Evolutionary conservation across 495 filamentous ascomycete genomes (phyloP).

Genomic region (Aspergillus sclerotiicarbonarius): DNA sequence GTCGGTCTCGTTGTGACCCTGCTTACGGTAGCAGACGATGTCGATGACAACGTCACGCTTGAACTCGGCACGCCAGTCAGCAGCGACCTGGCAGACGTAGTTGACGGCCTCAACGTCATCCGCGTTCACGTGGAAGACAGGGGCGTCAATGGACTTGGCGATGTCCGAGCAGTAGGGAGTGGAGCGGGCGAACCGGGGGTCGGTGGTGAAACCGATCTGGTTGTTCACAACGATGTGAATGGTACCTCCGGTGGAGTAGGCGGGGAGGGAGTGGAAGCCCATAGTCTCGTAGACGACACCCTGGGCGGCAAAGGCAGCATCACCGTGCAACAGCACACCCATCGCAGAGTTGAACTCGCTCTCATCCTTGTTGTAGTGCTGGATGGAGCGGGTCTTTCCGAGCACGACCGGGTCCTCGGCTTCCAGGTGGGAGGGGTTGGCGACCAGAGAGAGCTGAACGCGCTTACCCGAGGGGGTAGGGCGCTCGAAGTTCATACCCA

Average conservation of each 20-base stretch:
- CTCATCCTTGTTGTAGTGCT: conserved; percentile 99
- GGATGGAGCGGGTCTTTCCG: conserved; percentile 94
- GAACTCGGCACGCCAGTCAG: conserved; percentile 97
- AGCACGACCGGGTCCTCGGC: conserved; percentile 97
- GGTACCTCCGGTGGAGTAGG: conserved; percentile 95
- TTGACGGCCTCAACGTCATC: conserved; percentile 98
- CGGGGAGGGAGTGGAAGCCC: conserved; percentile 92
- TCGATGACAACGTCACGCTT: conserved; percentile 97
- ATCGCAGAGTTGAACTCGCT: conserved; percentile 82
- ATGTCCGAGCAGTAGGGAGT: conserved; percentile 99
- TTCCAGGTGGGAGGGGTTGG: conserved; percentile 97
- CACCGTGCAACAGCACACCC: conserved; percentile 93
- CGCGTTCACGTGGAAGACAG: conserved; percentile 98
- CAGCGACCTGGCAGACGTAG: conserved; percentile 94
- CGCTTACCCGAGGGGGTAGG: conserved; percentile 98
- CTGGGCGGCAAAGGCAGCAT: conserved; percentile 94
- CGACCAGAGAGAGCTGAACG: conserved; percentile 94
- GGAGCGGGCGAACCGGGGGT: conserved; percentile 93
- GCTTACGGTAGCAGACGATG: conserved; percentile 97
- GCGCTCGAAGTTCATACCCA: conserved; percentile 99
- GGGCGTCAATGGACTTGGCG: conserved; percentile 96
- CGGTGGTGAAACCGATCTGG: conserved; percentile 99
- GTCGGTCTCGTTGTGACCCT: conserved; percentile 99
- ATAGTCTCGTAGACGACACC: conserved; percentile 98
- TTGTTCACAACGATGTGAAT: conserved; percentile 98